Percentiles rank a stretch among this genome's conserved stretches.
Evolutionary conservation across 1,284 basidiomycete genomes (phyloP).

Genomic region (Trichosporon faecale): DNA sequence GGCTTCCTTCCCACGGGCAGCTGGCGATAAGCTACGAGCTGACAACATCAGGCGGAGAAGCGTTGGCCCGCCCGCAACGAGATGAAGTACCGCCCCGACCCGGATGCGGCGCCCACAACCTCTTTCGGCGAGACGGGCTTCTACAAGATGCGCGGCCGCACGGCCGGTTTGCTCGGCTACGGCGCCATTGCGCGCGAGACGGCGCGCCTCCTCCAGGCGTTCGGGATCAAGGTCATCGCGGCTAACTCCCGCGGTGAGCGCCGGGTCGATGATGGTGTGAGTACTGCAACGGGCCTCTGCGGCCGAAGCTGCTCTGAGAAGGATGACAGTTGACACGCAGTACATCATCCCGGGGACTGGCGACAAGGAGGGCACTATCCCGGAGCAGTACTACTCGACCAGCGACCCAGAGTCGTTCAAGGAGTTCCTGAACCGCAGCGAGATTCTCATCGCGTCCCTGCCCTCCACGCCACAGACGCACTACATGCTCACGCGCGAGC

Average conservation of each 20-base stretch:
- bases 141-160: conserved; percentile 19
- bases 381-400: conserved; percentile 43
- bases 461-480: conserved; percentile 44
- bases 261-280: conserved; percentile 37
- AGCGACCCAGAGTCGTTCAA: conserved; percentile 38
- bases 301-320: background rate
- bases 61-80: conserved; percentile 29
- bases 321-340: conserved; percentile 1
- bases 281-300: too few species aligned
- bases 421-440: conserved; percentile 37
- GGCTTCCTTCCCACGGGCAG: background rate
- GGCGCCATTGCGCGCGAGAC: conserved; percentile 48
- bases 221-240: conserved; percentile 46
- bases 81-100: conserved; percentile 14
- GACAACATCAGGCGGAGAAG: conserved; percentile 12
- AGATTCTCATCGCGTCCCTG: conserved; percentile 47
- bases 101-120: background rate
- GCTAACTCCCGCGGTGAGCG: conserved; percentile 47
- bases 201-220: conserved; percentile 43
- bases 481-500: conserved; percentile 36
- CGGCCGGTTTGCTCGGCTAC: conserved; percentile 28
- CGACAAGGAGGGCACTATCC: conserved; percentile 43
- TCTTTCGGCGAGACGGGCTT: conserved; percentile 12
- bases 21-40: background rate
- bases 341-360: conserved; percentile 50